Conservation (phyloP, 345 rosid genomes). For the Arabidopsis arenosa region DNA sequence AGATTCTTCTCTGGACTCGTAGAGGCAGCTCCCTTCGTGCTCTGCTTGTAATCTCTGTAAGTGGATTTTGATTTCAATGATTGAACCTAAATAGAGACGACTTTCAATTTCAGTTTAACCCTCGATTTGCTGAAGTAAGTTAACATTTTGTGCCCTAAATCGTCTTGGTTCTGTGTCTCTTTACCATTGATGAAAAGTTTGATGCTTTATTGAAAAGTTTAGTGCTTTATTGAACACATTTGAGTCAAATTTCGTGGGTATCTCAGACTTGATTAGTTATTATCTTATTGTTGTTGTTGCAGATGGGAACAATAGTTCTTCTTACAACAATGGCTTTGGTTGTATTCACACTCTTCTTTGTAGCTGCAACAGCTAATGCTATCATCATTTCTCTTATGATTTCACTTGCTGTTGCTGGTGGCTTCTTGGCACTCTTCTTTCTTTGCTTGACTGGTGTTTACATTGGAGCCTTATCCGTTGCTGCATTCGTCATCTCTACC, state of each 20-base stretch:
- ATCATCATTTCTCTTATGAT: constrained; percentile 72
- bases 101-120: not conserved
- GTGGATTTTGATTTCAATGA: constrained; percentile 26
- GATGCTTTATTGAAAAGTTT: constrained; percentile 30
- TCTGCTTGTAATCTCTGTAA: constrained; percentile 79
- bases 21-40: constrained; percentile 81
- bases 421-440: constrained; percentile 83
- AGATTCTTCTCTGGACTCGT: constrained; percentile 74
- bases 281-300: constrained; percentile 45
- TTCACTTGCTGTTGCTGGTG: constrained; percentile 87
- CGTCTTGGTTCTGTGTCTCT: not conserved
- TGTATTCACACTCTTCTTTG: constrained; percentile 75
- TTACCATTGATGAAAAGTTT: constrained; percentile 21
- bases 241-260: not conserved
- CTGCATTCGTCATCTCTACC: constrained; percentile 70
- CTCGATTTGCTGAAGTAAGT: not conserved
- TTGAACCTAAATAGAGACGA: not conserved
- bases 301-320: constrained; percentile 79
- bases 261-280: not conserved
- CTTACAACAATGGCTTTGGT: constrained; percentile 74
- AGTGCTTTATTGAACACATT: constrained; percentile 28
- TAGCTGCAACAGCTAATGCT: constrained; percentile 81
- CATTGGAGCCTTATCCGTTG: constrained; percentile 77
- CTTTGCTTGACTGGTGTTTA: constrained; percentile 68
- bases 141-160: not conserved